These are phyloP conservation scores for Cairneyella variabilis DNA, from an alignment of 495 filamentous ascomycete genomes.

Conservation along the genomic window DNA sequence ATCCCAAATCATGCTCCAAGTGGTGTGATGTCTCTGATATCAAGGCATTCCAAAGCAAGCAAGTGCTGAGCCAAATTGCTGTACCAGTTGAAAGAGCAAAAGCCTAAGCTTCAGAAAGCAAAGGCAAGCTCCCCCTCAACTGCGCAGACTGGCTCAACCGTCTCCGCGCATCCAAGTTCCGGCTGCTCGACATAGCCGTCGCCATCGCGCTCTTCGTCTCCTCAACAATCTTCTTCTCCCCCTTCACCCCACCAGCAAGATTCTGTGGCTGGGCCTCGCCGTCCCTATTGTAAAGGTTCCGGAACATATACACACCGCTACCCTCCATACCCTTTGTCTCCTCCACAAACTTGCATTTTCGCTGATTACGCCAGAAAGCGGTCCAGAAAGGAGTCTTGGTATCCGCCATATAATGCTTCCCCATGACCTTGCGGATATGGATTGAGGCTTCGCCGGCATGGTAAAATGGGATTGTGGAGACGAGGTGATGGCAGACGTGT, in stretches of 20 bases:
- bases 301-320: constrained; percentile 48
- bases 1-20: no score
- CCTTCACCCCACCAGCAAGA: constrained; percentile 6
- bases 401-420: constrained; percentile 56
- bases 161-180: constrained; percentile 24
- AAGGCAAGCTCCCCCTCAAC: constrained; percentile 19
- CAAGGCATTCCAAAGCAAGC: no score
- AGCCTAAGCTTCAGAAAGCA: constrained; percentile 15
- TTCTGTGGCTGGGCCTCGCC: constrained; percentile 17
- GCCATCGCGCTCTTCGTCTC: constrained; percentile 13
- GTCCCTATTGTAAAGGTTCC: constrained; percentile 32
- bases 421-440: constrained; percentile 61
- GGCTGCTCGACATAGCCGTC: constrained; percentile 20
- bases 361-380: constrained; percentile 42
- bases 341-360: constrained; percentile 52
- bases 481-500: constrained; percentile 67
- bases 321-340: constrained; percentile 38
- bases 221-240: constrained; percentile 13
- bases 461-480: constrained; percentile 68
- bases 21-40: no score
- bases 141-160: constrained; percentile 24
- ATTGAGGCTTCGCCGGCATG: constrained; percentile 67
- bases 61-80: no score
- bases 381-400: constrained; percentile 41
- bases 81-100: neutral